Evolutionary conservation across 2,329 filamentous ascomycete species (phyloP).

Genomic region (Aureobasidium lini): DNA sequence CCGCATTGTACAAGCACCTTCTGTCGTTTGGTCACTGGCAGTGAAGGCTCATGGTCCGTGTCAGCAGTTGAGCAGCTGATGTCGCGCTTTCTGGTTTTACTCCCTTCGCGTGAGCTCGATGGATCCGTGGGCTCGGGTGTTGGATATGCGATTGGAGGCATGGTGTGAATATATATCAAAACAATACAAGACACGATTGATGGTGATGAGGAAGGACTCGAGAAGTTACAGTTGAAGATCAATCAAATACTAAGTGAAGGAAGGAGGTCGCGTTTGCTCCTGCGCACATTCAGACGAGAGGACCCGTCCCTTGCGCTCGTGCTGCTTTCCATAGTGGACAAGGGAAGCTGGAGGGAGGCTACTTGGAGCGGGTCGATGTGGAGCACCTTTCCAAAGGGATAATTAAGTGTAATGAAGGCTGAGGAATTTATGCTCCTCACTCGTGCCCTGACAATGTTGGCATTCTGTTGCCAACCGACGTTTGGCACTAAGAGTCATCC

Average conservation of each 20-base stretch:
- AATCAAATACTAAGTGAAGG: not conserved
- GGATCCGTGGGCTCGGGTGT: not conserved
- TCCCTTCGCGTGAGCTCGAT: not conserved
- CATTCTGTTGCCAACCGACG: not conserved
- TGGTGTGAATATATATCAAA: not conserved
- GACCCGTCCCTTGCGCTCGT: not conserved
- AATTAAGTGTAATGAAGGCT: not conserved
- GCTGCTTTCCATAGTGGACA: not conserved
- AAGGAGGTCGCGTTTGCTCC: not conserved
- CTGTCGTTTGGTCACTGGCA: not conserved
- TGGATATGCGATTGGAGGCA: not conserved
- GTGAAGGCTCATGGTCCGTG: too few species aligned
- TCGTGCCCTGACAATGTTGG: not conserved
- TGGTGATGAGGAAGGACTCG: not conserved
- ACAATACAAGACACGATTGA: not conserved
- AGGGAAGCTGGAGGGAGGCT: not conserved
- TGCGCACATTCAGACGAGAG: not conserved
- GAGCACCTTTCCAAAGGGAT: not conserved
- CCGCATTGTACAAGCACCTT: not conserved
- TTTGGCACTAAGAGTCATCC: not conserved
- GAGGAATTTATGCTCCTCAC: not conserved
- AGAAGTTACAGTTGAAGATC: not conserved
- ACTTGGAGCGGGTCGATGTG: not conserved
- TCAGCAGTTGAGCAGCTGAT: too few species aligned
- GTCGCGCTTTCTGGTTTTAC: not conserved